These are phyloP conservation scores for Seiridium cupressi DNA, from an alignment of 2,329 filamentous ascomycete genomes.

Conservation along the genomic window DNA sequence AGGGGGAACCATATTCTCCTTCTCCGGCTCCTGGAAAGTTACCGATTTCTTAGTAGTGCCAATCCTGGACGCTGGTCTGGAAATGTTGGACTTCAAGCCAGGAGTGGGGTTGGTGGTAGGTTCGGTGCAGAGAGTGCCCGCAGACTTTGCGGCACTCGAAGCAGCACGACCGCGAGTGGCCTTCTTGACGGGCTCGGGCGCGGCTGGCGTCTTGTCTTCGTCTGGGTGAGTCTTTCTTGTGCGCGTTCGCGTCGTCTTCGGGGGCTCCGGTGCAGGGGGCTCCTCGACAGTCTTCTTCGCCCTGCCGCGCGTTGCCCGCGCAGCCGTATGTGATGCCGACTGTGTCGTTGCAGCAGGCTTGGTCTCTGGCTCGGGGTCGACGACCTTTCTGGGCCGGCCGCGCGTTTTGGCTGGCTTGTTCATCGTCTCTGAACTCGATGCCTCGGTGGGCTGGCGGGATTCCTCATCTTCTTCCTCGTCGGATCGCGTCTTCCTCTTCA, in stretches of 20 bases:
- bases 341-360: slow-evolving; percentile 22
- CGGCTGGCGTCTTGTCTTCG: slow-evolving; percentile 19
- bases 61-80: slow-evolving; percentile 22
- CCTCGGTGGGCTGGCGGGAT: slow-evolving; percentile 27
- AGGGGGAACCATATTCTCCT: slow-evolving; percentile 56
- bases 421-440: slow-evolving; percentile 20
- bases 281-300: slow-evolving; percentile 37
- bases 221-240: slow-evolving; percentile 26
- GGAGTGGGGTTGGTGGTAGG: slow-evolving; percentile 30
- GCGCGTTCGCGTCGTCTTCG: slow-evolving; percentile 25
- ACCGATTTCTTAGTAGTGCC: slow-evolving; percentile 52
- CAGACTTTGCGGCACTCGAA: slow-evolving; percentile 30
- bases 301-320: slow-evolving; percentile 40
- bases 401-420: slow-evolving; percentile 39
- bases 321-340: slow-evolving; percentile 16
- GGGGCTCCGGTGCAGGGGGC: slow-evolving; percentile 23
- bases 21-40: slow-evolving; percentile 63
- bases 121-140: slow-evolving; percentile 35
- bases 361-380: slow-evolving; percentile 9
- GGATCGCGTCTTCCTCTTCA: slow-evolving; percentile 53
- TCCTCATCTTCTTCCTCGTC: slow-evolving; percentile 52
- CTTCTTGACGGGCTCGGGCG: slow-evolving; percentile 33
- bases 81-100: slow-evolving; percentile 39
- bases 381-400: slow-evolving; percentile 44
- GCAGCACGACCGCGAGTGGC: slow-evolving; percentile 30